A percentile compares a stretch with the other conserved stretches of the same genome.
Evolutionary conservation across 768 basidiomycete species (phyloP).

Genomic region (Trametes gibbosa): DNA sequence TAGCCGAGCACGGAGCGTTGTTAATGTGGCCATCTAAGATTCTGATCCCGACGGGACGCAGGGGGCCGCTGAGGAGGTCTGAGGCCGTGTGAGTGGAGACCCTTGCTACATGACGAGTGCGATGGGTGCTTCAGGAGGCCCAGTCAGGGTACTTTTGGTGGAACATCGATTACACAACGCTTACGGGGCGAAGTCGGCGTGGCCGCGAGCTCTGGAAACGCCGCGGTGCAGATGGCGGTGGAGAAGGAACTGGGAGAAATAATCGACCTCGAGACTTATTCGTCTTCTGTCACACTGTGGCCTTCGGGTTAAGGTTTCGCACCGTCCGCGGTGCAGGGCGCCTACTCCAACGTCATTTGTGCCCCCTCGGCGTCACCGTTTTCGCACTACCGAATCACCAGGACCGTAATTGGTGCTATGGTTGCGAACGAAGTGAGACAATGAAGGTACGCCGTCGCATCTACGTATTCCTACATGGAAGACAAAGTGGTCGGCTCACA

Average conservation of each 20-base stretch:
- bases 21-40: slow-evolving; percentile 1
- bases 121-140: too few relatives aligned
- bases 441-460: too few relatives aligned
- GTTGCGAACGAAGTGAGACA: too few relatives aligned
- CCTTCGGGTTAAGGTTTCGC: neutral
- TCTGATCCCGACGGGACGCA: neutral
- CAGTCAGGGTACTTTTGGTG: neutral
- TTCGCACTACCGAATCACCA: neutral
- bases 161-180: slow-evolving; percentile 1
- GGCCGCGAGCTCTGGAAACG: neutral
- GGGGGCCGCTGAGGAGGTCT: neutral
- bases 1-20: neutral
- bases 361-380: neutral
- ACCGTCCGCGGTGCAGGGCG: neutral
- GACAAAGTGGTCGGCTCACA: too few relatives aligned
- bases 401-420: too few relatives aligned
- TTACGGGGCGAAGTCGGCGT: neutral
- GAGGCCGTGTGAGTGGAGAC: too few relatives aligned
- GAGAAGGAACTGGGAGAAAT: neutral
- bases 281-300: too few relatives aligned
- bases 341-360: neutral
- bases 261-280: too few relatives aligned
- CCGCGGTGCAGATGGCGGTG: neutral
- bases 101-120: neutral
- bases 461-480: too few relatives aligned